Evolutionary conservation across 257 asterid genomes (phyloP), one percentile per base, ranked within the genome.

Genomic region (Solanum clarkiae): DNA sequence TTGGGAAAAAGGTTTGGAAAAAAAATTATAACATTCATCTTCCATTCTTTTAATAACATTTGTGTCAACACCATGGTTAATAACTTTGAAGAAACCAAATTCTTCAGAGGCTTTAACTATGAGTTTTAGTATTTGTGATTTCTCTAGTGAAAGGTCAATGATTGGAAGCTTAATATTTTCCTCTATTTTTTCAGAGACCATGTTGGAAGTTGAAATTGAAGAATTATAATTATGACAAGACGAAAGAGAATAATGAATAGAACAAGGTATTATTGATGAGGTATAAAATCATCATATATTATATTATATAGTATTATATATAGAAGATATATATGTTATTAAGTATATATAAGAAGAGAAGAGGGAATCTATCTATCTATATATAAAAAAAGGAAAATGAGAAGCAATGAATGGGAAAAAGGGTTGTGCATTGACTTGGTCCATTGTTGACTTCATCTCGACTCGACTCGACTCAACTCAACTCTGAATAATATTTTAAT

Each of bases 11-110:
- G 97, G 89, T 69, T 88, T 88, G 8, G 92, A 72, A 87, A 95
- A 95, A 56, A 94, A 95, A 11, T 79, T 65, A 14, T 54, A 74
- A 68, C 97, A 89, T 82, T 92, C 93, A 32, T 89, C 92, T 81
- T 94, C 98, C 88, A 93, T 85, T 42, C 45, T 87, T 82, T 90
- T 7, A 62, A 92, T 89, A 15, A 92, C 87, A 72, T 68, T 32
- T 68, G 75, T 68, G 75, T 68, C 75, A 75, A 95, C 92, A 0
- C 94, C 93, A 85, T 95, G 99, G 91, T 94, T 95, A 81, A 94
- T 86, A 7, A 95, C 92, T 86, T 94, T 95, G 88, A 95, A 95
- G 84, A 95, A 95, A 29, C 99, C 99, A 26, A 81, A 92, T 29
- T 92, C 90, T 84, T 93, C 93, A 32, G 94, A 92, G 5, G 98